A percentile compares a stretch with the other conserved stretches of the same genome.
phyloP scores from a whole-genome alignment of 2,329 filamentous ascomycete genomes.

The Xenoacremonium recifei region DNA sequence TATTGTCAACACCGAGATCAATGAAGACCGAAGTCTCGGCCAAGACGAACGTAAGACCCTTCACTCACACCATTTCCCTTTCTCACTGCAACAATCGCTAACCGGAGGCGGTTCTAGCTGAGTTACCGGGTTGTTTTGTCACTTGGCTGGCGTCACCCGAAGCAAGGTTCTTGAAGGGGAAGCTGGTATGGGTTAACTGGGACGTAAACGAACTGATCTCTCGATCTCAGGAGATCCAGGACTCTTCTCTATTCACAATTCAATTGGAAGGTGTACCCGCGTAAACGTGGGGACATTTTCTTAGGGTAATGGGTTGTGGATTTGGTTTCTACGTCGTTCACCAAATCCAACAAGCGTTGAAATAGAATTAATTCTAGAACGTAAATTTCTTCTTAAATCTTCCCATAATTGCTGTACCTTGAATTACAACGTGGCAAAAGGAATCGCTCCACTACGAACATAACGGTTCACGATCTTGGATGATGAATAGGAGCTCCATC shows the following conservation, averaged over 20 bases:
- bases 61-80: background rate
- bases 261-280: background rate
- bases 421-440: too few species aligned
- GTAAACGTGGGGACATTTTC: too few species aligned
- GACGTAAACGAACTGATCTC: background rate
- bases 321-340: too few species aligned
- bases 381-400: too few species aligned
- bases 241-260: background rate
- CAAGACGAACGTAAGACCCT: background rate
- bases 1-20: conserved; percentile 36
- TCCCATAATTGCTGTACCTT: too few species aligned
- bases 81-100: background rate
- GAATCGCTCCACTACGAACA: too few species aligned
- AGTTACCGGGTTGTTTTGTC: background rate
- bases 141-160: background rate
- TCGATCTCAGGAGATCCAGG: background rate
- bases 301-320: too few species aligned
- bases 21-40: conserved; percentile 8
- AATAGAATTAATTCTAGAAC: too few species aligned
- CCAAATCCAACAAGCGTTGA: too few species aligned
- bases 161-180: background rate
- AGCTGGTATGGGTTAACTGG: background rate
- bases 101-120: background rate
- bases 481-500: too few species aligned
- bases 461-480: too few species aligned